Conservation (phyloP, 805 yeast genomes). For the Wickerhamiella sergipiensis region DNA sequence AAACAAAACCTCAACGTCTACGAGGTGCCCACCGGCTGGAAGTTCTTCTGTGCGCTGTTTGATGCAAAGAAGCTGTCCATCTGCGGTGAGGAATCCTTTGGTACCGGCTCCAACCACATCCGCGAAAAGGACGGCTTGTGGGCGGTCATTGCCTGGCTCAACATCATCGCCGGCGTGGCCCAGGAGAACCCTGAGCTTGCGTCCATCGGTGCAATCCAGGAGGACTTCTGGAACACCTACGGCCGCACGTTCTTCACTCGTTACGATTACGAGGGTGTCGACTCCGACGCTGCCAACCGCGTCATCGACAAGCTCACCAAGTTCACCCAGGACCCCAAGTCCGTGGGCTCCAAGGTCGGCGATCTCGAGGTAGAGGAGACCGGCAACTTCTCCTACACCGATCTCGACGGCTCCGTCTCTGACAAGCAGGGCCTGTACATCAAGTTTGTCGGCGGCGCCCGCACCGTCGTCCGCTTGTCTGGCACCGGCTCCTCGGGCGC, state of each 20-base stretch:
- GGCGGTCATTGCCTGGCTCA: slow-evolving; percentile 97
- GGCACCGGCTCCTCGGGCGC: slow-evolving; percentile 99
- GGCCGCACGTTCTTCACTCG: slow-evolving; percentile 97
- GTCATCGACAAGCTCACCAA: slow-evolving; percentile 43
- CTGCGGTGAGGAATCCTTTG: slow-evolving; percentile 97
- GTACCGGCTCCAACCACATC: slow-evolving; percentile 94
- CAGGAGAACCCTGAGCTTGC: slow-evolving; percentile 44
- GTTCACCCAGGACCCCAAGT: slow-evolving; percentile 26
- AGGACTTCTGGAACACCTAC: slow-evolving; percentile 76
- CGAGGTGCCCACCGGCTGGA: slow-evolving; percentile 99
- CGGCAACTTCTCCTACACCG: slow-evolving; percentile 85
- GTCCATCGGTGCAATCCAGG: slow-evolving; percentile 68
- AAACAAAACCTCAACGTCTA: slow-evolving; percentile 59
- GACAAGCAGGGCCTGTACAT: slow-evolving; percentile 77
- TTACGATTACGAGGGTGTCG: slow-evolving; percentile 81
- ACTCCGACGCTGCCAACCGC: slow-evolving; percentile 56
- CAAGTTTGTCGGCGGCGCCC: slow-evolving; percentile 65
- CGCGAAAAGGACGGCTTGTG: slow-evolving; percentile 97
- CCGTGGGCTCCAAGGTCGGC: slow-evolving; percentile 41
- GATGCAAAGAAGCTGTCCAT: slow-evolving; percentile 87
- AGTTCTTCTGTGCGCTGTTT: slow-evolving; percentile 88
- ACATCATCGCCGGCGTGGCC: slow-evolving; percentile 77
- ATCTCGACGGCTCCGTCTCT: slow-evolving; percentile 85
- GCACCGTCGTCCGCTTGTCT: slow-evolving; percentile 80
- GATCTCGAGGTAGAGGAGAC: slow-evolving; percentile 53